Base-by-base conservation (phyloP, 2,329 filamentous ascomycete genomes). In the Cercospora sojina region DNA sequence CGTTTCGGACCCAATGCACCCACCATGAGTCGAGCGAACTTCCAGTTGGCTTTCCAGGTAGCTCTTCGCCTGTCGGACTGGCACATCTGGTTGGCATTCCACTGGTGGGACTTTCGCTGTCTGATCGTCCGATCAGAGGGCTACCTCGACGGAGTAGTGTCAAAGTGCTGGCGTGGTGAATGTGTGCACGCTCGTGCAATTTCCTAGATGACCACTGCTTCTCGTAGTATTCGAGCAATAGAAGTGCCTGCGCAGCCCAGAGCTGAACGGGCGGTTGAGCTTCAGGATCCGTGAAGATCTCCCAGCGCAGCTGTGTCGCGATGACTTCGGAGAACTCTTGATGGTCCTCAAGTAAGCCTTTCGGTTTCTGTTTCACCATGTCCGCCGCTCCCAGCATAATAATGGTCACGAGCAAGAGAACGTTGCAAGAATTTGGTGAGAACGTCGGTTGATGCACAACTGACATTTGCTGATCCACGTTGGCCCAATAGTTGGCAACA, bases 191-290 rank as follows among this genome's bases (percentile, higher is more conserved):
- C 80, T 97, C 93, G 77, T 98, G 93, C 41, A 97, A 83, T 66
- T 92, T 90, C 71, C 93, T 87, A 0, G 92, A 96, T 20, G 92
- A 94, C 77, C 93, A 97, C 90, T 96, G 93, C 83, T 98, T 97
- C 80, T 98, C 93, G 74, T 96, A 97, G 1, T 96, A 82, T 76
- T 97, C 94, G 13, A 97, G 84, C 3, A 97, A 83, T 5, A 97
- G 82, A 29, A 97, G 80, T 2, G 93, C 88, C 77, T 97, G 93
- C 79, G 97, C 97, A 0, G 96, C 87, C 93, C 93, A 97, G 5
- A 98, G 81, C 78, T 96, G 95, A 10, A 93, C 93, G 0, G 94
- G 94, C 3, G 94, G 92, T 20, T 91, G 86, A 79, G 94, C 96
- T 78, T 92, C 91, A 16, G 86, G 84, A 75, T 96, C 90, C 83